These are phyloP conservation scores for Stylosanthes scabra DNA, from an alignment of 331 rosid genomes.

Conservation along the genomic window DNA sequence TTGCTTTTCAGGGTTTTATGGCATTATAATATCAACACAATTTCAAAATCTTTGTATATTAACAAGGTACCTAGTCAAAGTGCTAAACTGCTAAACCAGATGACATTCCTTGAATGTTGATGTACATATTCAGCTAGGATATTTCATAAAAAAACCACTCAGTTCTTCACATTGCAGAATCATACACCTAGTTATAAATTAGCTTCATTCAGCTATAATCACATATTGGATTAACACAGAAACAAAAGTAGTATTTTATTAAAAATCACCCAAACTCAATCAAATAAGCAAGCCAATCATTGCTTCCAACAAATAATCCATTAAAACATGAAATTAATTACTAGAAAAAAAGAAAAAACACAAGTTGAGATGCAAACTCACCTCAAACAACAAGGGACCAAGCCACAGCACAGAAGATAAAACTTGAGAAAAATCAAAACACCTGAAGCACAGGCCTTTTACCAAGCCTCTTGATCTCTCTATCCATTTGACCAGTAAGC, in stretches of 20 bases:
- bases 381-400: conserved; percentile 31
- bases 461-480: conserved; percentile 98
- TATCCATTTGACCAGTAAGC: conserved; percentile 95
- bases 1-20: conserved; percentile 14
- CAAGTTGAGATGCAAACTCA: conserved; percentile 31
- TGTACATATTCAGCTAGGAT: not conserved
- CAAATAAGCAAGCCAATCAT: conserved; percentile 5
- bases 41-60: conserved; percentile 26
- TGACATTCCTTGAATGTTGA: conserved; percentile 10
- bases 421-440: conserved; percentile 43
- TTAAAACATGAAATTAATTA: conserved; percentile 12
- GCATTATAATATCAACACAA: conserved; percentile 26
- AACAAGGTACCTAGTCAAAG: not conserved
- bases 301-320: not conserved
- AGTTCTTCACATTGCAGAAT: not conserved
- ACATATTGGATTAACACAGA: not conserved
- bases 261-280: conserved; percentile 32
- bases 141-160: conserved; percentile 3
- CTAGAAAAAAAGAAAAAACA: not conserved
- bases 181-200: no score
- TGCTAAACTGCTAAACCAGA: not conserved
- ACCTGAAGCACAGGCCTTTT: conserved; percentile 87
- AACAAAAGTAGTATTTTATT: conserved; percentile 11
- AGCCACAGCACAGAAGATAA: not conserved
- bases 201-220: not conserved